Conservation (phyloP, 306 rosid genomes). For the Cyamopsis tetragonoloba region DNA sequence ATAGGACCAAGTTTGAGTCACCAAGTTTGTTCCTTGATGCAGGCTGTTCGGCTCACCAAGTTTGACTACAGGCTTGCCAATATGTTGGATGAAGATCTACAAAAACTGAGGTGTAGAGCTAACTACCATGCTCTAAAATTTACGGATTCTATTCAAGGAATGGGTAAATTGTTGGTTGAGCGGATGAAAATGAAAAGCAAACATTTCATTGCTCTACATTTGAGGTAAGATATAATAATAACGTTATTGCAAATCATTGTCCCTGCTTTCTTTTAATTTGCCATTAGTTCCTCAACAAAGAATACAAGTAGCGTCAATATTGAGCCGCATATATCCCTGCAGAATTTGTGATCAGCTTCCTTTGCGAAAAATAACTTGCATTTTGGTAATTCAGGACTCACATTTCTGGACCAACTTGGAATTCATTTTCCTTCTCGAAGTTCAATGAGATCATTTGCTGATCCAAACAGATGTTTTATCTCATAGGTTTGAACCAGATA, state of each 20-base stretch:
- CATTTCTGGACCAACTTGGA: not conserved
- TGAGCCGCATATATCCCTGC: not conserved
- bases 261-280: slow-evolving; percentile 9
- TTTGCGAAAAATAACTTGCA: not conserved
- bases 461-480: slow-evolving; percentile 16
- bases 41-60: slow-evolving; percentile 82
- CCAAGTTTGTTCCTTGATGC: slow-evolving; percentile 29
- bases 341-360: not conserved
- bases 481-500: slow-evolving; percentile 84
- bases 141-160: slow-evolving; percentile 51
- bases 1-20: too few species aligned
- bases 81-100: slow-evolving; percentile 56
- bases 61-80: slow-evolving; percentile 94
- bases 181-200: slow-evolving; percentile 69
- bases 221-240: slow-evolving; percentile 54
- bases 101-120: slow-evolving; percentile 80
- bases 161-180: slow-evolving; percentile 62
- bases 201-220: slow-evolving; percentile 83
- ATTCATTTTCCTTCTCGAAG: not conserved
- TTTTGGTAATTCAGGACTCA: not conserved
- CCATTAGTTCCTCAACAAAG: not conserved
- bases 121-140: slow-evolving; percentile 85
- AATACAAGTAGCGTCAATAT: not conserved
- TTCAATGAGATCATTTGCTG: slow-evolving; percentile 13
- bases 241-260: not conserved